Base-by-base conservation (phyloP, 768 basidiomycete genomes). In the Pleurotus salmoneostramineus region DNA sequence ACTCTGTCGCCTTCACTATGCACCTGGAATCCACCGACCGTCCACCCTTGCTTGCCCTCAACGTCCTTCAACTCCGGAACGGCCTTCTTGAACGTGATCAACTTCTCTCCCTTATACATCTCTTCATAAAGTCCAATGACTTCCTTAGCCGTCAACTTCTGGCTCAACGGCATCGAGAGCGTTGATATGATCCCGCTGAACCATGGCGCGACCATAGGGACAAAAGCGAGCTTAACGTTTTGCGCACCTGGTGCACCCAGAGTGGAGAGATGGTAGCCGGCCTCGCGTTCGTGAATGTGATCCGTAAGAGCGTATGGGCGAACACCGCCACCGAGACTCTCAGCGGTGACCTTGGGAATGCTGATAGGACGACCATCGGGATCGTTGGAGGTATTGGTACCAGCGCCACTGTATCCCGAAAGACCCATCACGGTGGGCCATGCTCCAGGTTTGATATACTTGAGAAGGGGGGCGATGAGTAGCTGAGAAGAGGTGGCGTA, bases 251-350 rank as follows among this genome's bases (percentile, higher is more conserved):
- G 11, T 56, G 88, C 64, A 46, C 62, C 62, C 36, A 93, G 81
- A 3, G 70, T 71, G 6, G 89, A 84, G 51, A 99, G 85, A 71
- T 97, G 97, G 63, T 77, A 76, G 2, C 88, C 86, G 0, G 95
- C 93, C 73, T 99, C 97, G 46, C 97, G 91, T 71, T 99, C 97
- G 77, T 99, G 97, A 66, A 99, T 97, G 74, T 99, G 97, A 71
- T 95, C 95, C 11, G 97, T 99, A 49, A 99, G 75, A 0, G 93
- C 66, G 73, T 99, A 99, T 5, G 95, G 88, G 55, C 85, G 82
- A 49, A 98, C 73, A 2, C 87, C 91, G 10, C 89, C 87, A 1
- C 73, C 76, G 11, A 99, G 84, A 60, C 79, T 85, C 62, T 91
- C 85, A 0, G 91, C 79, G 1, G 86, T 77, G 11, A 97, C 83